A percentile compares a stretch with the other conserved stretches of the same genome.
Evolutionary conservation across 2,329 filamentous ascomycete genomes (phyloP).

Genomic region (Pseudonectria foliicola): DNA sequence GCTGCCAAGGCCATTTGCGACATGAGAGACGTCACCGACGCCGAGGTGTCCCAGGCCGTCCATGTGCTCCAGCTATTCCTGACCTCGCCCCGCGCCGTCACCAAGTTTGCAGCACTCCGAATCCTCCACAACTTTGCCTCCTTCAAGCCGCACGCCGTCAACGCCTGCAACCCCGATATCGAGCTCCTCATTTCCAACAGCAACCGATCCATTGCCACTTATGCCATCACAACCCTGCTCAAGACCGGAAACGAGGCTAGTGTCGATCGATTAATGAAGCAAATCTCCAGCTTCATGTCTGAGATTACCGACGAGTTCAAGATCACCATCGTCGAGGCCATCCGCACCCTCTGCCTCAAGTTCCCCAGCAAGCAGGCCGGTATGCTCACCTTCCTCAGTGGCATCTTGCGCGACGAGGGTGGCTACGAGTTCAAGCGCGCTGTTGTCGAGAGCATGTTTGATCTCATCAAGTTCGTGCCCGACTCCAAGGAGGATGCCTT

Average conservation of each 20-base stretch:
- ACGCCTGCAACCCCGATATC: constrained; percentile 93
- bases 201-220: constrained; percentile 96
- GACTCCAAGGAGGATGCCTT: constrained; percentile 77
- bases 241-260: constrained; percentile 98
- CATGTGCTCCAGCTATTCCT: constrained; percentile 96
- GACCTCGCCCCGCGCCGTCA: constrained; percentile 88
- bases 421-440: constrained; percentile 98
- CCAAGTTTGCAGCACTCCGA: constrained; percentile 93
- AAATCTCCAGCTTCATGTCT: constrained; percentile 96
- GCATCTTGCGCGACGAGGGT: constrained; percentile 93
- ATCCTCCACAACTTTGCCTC: constrained; percentile 95
- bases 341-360: constrained; percentile 91
- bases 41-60: constrained; percentile 84
- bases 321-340: constrained; percentile 98
- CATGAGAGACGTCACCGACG: constrained; percentile 86
- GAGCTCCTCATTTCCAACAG: constrained; percentile 94
- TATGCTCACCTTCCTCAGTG: constrained; percentile 94
- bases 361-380: constrained; percentile 97
- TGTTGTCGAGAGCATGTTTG: constrained; percentile 98
- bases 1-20: constrained; percentile 97
- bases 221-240: constrained; percentile 93
- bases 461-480: constrained; percentile 97
- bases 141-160: constrained; percentile 90
- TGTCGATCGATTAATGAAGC: constrained; percentile 96
- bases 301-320: constrained; percentile 99